Conservation (phyloP, 176 grass and related monocot species). For the Ananas comosus region DNA sequence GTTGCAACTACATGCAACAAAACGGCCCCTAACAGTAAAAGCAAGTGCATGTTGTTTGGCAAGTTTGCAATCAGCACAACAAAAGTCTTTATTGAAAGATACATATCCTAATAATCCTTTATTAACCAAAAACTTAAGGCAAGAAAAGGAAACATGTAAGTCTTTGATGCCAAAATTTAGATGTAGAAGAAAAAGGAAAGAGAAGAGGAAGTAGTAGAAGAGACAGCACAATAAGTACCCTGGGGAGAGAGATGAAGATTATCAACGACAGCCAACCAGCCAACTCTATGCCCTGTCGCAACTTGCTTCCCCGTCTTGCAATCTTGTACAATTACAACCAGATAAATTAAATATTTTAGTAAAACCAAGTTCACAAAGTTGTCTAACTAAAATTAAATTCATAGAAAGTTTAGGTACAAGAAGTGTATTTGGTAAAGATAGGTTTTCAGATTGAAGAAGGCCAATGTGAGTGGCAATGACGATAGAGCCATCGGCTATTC, state of each 20-base stretch:
- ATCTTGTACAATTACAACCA: neutral
- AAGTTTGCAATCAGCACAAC: neutral
- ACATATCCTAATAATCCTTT: neutral
- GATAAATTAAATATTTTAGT: neutral
- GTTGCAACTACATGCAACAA: too few species aligned
- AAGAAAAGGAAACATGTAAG: neutral
- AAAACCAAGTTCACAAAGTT: neutral
- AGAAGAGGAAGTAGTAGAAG: neutral
- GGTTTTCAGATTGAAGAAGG: neutral
- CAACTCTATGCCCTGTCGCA: neutral
- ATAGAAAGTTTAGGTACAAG: neutral
- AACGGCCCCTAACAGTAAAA: neutral
- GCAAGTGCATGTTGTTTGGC: neutral
- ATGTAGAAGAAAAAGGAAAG: too few species aligned
- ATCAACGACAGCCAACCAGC: neutral
- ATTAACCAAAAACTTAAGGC: neutral
- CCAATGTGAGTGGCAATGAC: neutral
- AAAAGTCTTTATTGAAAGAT: neutral
- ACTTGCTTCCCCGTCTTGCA: neutral
- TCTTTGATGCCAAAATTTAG: neutral
- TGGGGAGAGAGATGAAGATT: neutral
- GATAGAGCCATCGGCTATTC: neutral
- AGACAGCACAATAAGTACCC: neutral
- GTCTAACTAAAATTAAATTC: neutral
- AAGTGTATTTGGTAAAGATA: neutral